Evolutionary conservation across 306 rosid genomes (phyloP), one percentile per base, ranked within the genome.

Genomic region (Citrullus colocynthis): DNA sequence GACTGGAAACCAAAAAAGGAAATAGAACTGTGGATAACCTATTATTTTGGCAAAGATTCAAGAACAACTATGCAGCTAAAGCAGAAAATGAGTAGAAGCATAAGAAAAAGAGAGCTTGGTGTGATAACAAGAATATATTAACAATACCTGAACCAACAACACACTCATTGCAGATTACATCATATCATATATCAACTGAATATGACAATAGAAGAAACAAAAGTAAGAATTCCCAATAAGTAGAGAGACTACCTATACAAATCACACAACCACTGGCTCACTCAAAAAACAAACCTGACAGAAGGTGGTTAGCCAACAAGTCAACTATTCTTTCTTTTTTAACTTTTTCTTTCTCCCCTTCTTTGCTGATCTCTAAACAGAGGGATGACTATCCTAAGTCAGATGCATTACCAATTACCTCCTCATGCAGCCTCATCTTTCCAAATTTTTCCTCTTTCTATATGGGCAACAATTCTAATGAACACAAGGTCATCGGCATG

Each of bases 161-260:
- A 90, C 96, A 84, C 95, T 94, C 86, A 80, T 89, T 85, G 89
- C 83, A 82, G 83, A 88, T 90, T 89, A 90, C 96, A 92, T 83
- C 96, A 92, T 83, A 92, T 83, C 96, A 92, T 83, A 89, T 87
- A 89, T 86, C 81, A 88, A 90, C 89, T 82, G 89, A 80, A 78
- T 83, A 82, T 77, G 54, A 49, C 66, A 62, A 61, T 32, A 61
- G 30, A 45, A 61, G 39, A 45, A 74, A 16, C 63, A 69, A 32
- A 73, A 79, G 59, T 81, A 76, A 78, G 41, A 71, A 78, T 81
- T 61, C 83, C 83, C 88, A 85, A 85, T 81, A 84, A 81, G 85
- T 91, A 32, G 77, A 32, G 39, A 81, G 80, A 13, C 90, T 85
- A 88, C 90, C 98, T 92, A 88, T 96, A 91, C 97, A 78, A 88